Conservation (phyloP, 257 asterid species). For the Capsicum baccatum region DNA sequence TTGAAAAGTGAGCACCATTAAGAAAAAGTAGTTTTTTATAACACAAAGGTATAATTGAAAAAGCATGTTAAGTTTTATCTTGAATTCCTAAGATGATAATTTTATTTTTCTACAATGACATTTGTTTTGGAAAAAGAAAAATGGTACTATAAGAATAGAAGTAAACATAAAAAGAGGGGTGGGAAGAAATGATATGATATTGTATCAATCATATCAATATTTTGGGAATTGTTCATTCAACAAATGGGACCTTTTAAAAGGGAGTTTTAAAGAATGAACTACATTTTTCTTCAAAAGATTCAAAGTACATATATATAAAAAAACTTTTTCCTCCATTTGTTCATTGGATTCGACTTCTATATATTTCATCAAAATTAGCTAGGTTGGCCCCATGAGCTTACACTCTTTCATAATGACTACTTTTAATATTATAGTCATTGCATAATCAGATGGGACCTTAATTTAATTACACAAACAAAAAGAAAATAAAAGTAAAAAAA, state of each 20-base stretch:
- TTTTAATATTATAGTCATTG: constrained; percentile 15
- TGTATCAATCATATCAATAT: constrained; percentile 2
- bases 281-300: constrained; percentile 4
- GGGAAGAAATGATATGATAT: background rate
- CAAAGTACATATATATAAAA: background rate
- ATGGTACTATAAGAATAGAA: background rate
- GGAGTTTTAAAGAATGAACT: constrained; percentile 1
- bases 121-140: too few species aligned
- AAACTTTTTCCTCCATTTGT: background rate
- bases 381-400: constrained; percentile 23
- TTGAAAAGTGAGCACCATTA: too few species aligned
- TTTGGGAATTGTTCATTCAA: constrained; percentile 28
- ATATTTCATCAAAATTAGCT: background rate
- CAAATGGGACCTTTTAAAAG: constrained; percentile 13
- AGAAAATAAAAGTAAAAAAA: background rate
- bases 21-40: too few species aligned
- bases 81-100: too few species aligned
- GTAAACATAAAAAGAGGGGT: background rate
- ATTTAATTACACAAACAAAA: background rate
- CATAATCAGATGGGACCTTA: constrained; percentile 27
- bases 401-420: constrained; percentile 17
- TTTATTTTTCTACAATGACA: too few species aligned
- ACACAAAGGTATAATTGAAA: too few species aligned
- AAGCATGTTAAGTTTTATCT: too few species aligned
- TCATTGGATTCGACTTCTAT: constrained; percentile 11